Conservation (phyloP, 2,329 filamentous ascomycete genomes). For the Anthostomella pinea region DNA sequence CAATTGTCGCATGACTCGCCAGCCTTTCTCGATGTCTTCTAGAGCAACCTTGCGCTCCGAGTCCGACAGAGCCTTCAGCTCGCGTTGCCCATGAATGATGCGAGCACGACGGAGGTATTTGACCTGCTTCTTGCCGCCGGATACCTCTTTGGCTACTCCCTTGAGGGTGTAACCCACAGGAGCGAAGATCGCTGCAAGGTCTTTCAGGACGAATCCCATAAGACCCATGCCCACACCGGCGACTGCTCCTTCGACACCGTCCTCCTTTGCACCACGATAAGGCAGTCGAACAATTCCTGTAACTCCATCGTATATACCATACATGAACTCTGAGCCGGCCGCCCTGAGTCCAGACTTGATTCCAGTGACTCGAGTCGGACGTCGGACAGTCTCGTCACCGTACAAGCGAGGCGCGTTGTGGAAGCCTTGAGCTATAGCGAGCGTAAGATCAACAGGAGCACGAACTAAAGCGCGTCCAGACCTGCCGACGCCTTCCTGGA, state of each 20-base stretch:
- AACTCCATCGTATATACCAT: constrained; percentile 63
- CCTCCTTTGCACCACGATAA: constrained; percentile 52
- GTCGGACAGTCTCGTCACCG: constrained; percentile 66
- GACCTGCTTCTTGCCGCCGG: constrained; percentile 51
- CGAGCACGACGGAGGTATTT: constrained; percentile 54
- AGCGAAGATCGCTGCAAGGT: constrained; percentile 59
- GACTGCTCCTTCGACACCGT: constrained; percentile 51
- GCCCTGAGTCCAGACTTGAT: constrained; percentile 61
- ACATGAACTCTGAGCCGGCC: constrained; percentile 58
- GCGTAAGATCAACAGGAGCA: constrained; percentile 58
- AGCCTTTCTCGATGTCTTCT: constrained; percentile 38
- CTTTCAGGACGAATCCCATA: constrained; percentile 62
- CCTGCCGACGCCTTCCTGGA: constrained; percentile 50
- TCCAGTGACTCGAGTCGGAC: constrained; percentile 61
- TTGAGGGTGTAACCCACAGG: constrained; percentile 63
- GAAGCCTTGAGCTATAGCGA: constrained; percentile 65
- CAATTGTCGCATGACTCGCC: constrained; percentile 41
- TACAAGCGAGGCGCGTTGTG: constrained; percentile 70
- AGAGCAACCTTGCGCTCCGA: constrained; percentile 29
- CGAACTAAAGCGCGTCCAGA: constrained; percentile 50
- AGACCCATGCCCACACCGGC: constrained; percentile 59
- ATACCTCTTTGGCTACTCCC: constrained; percentile 59
- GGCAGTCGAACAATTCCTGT: constrained; percentile 62
- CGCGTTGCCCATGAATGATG: constrained; percentile 56
- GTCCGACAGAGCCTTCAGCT: constrained; percentile 34